Evolutionary conservation across 495 filamentous ascomycete genomes (phyloP), one percentile per base, ranked within the genome.

Genomic region (Pseudevernia furfuracea): DNA sequence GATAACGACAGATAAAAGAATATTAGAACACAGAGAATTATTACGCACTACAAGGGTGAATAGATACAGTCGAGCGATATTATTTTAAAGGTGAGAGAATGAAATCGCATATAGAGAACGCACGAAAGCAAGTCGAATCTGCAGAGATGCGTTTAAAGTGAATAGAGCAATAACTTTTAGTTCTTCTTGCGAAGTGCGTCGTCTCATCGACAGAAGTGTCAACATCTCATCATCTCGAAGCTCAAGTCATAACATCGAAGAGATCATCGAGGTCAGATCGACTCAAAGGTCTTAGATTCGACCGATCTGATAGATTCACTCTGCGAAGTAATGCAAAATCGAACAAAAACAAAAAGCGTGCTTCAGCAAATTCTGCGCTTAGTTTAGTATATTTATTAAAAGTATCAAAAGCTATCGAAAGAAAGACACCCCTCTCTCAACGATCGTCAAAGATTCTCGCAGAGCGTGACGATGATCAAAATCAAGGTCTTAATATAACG

Each of bases 341-440:
- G 17, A 41, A 58, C 7, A 58, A 58, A 7, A 58, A 58, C 5
- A 58, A 37, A 58, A 58, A 37, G 2, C 59, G 30, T 25, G 10
- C 59, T 61, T 61, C 17, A 34, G 58, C 52, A 66, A 66, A 60
- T 10, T 43, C 44, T 41, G 52, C 38, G 25, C 66, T 68, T 66
- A 49, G 49, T 59, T 59, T 52, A 62, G 53, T 66, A 52, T 41
- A 68, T 68, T 62, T 53, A 68, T 68, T 52, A 68, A 68, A 66
- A 64, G 58, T 68, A 53, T 68, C 52, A 68, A 68, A 68, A 66
- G 58, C 38, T 39, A 25, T 53, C 37, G n/a, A 44, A 68, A 68
- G 61, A 63, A 68, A 37, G 43, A 62, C 14, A 56, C 34, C 38
- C 23, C 32, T 23, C 21, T 53, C 36, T 58, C 49, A 52, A 60